These are phyloP conservation scores for Lasiodiplodia sp. DNA, from an alignment of 2,329 filamentous ascomycete genomes.

Conservation along the genomic window DNA sequence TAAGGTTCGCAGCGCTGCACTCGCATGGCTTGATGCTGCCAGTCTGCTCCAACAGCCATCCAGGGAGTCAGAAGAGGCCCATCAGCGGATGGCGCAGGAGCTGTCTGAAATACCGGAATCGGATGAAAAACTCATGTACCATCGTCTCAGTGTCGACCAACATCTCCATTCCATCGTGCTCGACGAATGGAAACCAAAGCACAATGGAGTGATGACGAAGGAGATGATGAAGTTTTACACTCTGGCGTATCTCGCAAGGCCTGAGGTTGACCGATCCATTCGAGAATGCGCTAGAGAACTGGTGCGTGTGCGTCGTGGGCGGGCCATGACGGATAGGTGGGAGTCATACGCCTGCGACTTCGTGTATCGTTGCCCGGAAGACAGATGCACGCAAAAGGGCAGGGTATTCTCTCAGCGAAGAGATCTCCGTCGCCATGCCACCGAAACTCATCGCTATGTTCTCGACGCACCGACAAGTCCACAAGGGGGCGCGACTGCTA, in stretches of 20 bases:
- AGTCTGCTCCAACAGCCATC: neutral
- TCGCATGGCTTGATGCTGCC: neutral
- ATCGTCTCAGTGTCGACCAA: neutral
- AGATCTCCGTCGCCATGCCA: no score
- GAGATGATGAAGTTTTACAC: neutral
- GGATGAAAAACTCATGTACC: neutral
- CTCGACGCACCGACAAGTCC: no score
- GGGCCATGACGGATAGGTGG: conserved; percentile 31
- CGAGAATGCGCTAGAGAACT: neutral
- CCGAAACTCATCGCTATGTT: no score
- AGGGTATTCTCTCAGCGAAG: no score
- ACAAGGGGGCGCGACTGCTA: no score
- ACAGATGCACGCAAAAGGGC: neutral
- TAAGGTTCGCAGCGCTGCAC: no score
- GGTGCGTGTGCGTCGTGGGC: conserved; percentile 3
- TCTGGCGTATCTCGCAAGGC: neutral
- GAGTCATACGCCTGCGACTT: conserved; percentile 31
- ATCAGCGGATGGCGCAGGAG: neutral
- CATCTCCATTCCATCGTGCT: neutral
- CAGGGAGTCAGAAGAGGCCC: neutral
- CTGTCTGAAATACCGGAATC: neutral
- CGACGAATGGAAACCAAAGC: neutral
- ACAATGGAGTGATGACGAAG: neutral
- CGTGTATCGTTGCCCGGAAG: conserved; percentile 30
- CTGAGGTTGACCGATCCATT: neutral